Percentiles rank a stretch among this genome's conserved stretches.
These are phyloP conservation scores for Tetrahymena elliotti DNA, from an alignment of 73 alveolate species.

Conservation along the genomic window DNA sequence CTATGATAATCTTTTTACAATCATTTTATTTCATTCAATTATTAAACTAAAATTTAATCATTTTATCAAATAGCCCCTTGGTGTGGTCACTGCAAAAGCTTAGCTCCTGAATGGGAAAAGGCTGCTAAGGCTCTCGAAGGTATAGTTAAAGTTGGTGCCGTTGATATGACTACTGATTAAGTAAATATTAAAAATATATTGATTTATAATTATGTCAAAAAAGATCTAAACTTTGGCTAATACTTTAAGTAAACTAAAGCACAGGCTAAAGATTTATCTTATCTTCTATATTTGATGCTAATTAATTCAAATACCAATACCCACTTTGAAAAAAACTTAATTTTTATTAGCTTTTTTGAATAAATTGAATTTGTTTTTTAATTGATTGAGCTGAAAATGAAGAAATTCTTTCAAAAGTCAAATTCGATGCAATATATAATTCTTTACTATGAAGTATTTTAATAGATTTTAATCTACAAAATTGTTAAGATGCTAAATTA, in stretches of 20 bases:
- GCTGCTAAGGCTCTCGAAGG: conserved; percentile 91
- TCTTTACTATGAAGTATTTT: too few relatives aligned
- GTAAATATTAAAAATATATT: not conserved
- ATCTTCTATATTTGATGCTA: not conserved
- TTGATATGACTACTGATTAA: conserved; percentile 68
- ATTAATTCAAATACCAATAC: too few relatives aligned
- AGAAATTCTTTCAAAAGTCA: not conserved
- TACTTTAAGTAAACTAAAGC: not conserved
- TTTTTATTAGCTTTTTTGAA: not conserved
- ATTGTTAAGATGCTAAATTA: not conserved
- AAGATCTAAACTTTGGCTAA: conserved; percentile 4
- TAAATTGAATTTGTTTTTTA: too few relatives aligned
- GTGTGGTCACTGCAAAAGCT: conserved; percentile 95
- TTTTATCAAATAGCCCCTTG: conserved; percentile 66
- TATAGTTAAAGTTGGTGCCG: conserved; percentile 88
- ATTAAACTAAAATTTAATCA: not conserved
- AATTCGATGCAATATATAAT: not conserved
- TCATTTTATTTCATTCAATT: too few relatives aligned
- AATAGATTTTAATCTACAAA: too few relatives aligned
- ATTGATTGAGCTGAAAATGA: too few relatives aligned
- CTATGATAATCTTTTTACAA: too few relatives aligned
- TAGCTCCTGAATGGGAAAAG: conserved; percentile 94
- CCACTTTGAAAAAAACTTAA: too few relatives aligned
- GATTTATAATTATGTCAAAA: conserved; percentile 26
- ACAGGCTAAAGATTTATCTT: not conserved